Percentiles rank a stretch among this genome's conserved stretches.
Conservation (phyloP, 2,329 filamentous ascomycete species). For the Aspergillus cejpii region DNA sequence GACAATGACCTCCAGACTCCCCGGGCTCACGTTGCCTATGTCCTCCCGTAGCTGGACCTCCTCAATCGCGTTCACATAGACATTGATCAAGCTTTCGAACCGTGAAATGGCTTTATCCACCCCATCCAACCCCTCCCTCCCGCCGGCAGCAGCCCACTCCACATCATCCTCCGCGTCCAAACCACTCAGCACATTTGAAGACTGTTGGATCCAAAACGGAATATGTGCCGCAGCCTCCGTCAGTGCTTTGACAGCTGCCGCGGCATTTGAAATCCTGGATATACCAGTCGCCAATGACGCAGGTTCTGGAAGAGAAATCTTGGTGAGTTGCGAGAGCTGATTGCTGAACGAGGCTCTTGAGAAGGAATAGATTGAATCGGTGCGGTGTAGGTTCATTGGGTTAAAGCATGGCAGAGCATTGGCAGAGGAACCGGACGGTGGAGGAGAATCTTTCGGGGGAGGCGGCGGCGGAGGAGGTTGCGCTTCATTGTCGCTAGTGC, state of each 20-base stretch:
- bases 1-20: slow-evolving; percentile 68
- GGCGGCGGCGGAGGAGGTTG: slow-evolving; percentile 26
- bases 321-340: slow-evolving; percentile 85
- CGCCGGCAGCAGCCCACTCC: slow-evolving; percentile 88
- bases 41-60: slow-evolving; percentile 74
- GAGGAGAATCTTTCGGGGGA: slow-evolving; percentile 35
- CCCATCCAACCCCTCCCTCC: slow-evolving; percentile 50
- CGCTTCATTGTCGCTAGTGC: slow-evolving; percentile 30
- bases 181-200: slow-evolving; percentile 77
- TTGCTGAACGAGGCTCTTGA: slow-evolving; percentile 88
- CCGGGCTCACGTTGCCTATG: slow-evolving; percentile 61
- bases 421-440: slow-evolving; percentile 24
- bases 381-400: slow-evolving; percentile 49
- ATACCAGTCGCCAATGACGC: slow-evolving; percentile 76
- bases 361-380: slow-evolving; percentile 88
- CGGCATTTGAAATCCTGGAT: slow-evolving; percentile 73
- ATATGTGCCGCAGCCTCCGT: slow-evolving; percentile 89
- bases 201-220: slow-evolving; percentile 86
- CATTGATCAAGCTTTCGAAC: slow-evolving; percentile 83
- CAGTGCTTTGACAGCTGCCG: slow-evolving; percentile 73
- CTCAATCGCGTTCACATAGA: slow-evolving; percentile 92
- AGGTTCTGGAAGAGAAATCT: slow-evolving; percentile 80
- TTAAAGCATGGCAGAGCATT: slow-evolving; percentile 41
- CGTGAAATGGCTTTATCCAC: slow-evolving; percentile 65
- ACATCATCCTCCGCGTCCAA: slow-evolving; percentile 95